A percentile compares a stretch with the other conserved stretches of the same genome.
Evolutionary conservation across 257 asterid genomes (phyloP).

Genomic region (Haberlea rhodopensis): DNA sequence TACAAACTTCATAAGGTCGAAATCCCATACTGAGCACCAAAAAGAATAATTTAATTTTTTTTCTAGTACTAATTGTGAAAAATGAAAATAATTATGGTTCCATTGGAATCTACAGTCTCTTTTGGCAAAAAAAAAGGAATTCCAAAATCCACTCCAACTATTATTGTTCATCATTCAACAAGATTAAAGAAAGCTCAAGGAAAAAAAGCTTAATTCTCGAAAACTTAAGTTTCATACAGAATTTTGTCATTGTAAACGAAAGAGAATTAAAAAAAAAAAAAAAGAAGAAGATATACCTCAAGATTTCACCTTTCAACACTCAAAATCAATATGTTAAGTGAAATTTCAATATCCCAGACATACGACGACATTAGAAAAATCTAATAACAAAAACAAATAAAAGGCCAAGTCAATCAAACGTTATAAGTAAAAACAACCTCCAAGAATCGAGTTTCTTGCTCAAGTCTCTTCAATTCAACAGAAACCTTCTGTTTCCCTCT

Average conservation of each 20-base stretch:
- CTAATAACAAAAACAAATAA: conserved; percentile 12
- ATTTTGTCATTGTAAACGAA: conserved; percentile 1
- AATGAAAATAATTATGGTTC: not conserved
- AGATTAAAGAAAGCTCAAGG: not conserved
- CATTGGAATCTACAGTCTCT: not conserved
- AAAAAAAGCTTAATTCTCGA: not conserved
- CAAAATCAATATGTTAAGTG: conserved; percentile 10
- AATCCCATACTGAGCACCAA: not conserved
- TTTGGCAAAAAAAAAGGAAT: not conserved
- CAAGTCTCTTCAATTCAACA: conserved; percentile 92
- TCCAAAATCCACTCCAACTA: not conserved
- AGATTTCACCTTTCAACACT: conserved; percentile 25
- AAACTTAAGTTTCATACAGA: conserved; percentile 1
- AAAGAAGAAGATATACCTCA: conserved; percentile 10
- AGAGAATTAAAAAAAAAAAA: conserved; percentile 8
- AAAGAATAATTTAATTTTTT: not conserved
- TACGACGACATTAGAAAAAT: not conserved
- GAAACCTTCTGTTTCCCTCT: conserved; percentile 90
- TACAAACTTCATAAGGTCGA: not conserved
- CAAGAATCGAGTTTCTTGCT: conserved; percentile 88
- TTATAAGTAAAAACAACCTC: conserved; percentile 48
- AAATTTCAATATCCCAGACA: conserved; percentile 22
- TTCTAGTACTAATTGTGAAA: not conserved
- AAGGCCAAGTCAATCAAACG: conserved; percentile 3
- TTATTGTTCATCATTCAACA: not conserved